Evolutionary conservation across 768 basidiomycete genomes (phyloP).

Genomic region (Boletus barrowsii): DNA sequence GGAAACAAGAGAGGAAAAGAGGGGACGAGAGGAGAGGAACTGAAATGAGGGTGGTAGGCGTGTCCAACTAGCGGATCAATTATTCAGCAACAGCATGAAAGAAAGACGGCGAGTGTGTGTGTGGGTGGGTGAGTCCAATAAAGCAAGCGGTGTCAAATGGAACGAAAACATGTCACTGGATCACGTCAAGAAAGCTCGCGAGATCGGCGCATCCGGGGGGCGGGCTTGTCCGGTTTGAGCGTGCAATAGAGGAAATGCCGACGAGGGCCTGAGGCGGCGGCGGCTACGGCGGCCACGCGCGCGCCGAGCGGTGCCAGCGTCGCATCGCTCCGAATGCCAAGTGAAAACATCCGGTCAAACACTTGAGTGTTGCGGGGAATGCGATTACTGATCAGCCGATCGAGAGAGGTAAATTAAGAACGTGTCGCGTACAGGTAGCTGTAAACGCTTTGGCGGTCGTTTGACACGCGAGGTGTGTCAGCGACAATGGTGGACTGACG

Average conservation of each 20-base stretch:
- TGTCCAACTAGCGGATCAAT: no score
- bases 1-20: not conserved
- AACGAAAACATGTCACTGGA: no score
- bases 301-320: constrained; percentile 56
- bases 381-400: no score
- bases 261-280: constrained; percentile 67
- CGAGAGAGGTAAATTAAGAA: not conserved
- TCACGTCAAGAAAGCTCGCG: constrained; percentile 29
- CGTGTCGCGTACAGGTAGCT: constrained; percentile 60
- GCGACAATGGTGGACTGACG: constrained; percentile 80
- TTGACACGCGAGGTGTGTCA: constrained; percentile 87
- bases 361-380: constrained; percentile 41
- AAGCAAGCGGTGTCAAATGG: no score
- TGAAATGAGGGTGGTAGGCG: no score
- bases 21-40: not conserved
- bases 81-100: not conserved
- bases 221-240: constrained; percentile 56
- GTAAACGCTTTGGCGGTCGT: constrained; percentile 86
- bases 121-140: no score
- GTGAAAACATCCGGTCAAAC: constrained; percentile 86
- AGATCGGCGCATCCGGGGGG: constrained; percentile 44
- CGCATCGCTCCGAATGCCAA: constrained; percentile 73
- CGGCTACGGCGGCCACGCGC: constrained; percentile 63
- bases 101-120: not conserved
- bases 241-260: constrained; percentile 84